These are phyloP conservation scores for Solanum pinnatisectum DNA, from an alignment of 257 asterid genomes.

Conservation along the genomic window DNA sequence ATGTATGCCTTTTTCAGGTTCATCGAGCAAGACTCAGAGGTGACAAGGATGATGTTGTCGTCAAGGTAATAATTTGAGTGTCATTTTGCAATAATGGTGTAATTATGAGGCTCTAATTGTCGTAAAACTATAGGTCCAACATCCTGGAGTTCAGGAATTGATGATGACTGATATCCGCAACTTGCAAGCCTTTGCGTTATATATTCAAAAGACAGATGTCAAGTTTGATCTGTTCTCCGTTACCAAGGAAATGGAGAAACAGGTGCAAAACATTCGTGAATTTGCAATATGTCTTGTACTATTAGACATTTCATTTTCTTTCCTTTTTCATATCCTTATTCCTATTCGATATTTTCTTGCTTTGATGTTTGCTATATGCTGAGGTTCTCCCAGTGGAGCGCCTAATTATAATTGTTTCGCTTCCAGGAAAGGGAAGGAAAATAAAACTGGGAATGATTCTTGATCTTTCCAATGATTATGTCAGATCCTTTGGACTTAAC, in stretches of 20 bases:
- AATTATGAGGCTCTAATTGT: slow-evolving; percentile 7
- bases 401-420: neutral
- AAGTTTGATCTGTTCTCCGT: slow-evolving; percentile 83
- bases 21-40: slow-evolving; percentile 86
- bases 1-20: slow-evolving; percentile 43
- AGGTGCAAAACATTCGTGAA: slow-evolving; percentile 31
- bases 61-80: slow-evolving; percentile 50
- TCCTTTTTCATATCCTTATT: neutral
- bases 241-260: slow-evolving; percentile 97
- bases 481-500: neutral
- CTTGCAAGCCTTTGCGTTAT: slow-evolving; percentile 88
- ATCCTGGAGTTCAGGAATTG: slow-evolving; percentile 85
- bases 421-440: neutral
- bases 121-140: slow-evolving; percentile 61
- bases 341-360: neutral
- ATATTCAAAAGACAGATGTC: slow-evolving; percentile 93
- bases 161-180: slow-evolving; percentile 99
- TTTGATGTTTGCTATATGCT: neutral
- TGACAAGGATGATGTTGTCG: slow-evolving; percentile 73
- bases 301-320: neutral
- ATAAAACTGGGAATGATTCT: neutral
- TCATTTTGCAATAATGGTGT: neutral
- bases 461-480: neutral
- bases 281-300: neutral
- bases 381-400: neutral